Evolutionary conservation across 352 stramenopile species (phyloP), one percentile per base, ranked within the genome.

Genomic region (Globisporangium emineosum): DNA sequence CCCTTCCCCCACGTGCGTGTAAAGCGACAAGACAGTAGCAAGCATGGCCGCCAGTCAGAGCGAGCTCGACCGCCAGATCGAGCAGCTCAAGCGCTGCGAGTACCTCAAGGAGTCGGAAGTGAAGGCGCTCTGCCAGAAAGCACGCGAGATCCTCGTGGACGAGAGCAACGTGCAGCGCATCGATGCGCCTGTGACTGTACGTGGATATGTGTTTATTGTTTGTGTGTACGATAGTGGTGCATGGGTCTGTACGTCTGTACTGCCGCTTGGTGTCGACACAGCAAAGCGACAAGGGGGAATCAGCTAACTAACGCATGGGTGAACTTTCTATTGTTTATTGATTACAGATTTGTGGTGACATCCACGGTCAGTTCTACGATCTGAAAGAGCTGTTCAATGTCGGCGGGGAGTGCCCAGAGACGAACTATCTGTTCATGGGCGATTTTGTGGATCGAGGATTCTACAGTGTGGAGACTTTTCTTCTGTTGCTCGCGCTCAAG

Each of bases 311-410:
- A 40, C 33, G 7, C 40, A 37, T 37, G 50, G 25, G 50, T 21
- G 23, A 37, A 1, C 60, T 35, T 68, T 29, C 13, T 51, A 43
- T 62, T 57, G 51, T 47, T 59, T 47, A 13, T n/a, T 40, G 56
- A n/a, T 27, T 32, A 27, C 64, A 98, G 94, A 99, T 99, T 62
- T 99, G 97, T 70, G 98, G 98, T 55, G 98, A 99, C 71, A 99
- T 99, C 66, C 98, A 99, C 75, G 98, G 97, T 25, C 98, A 99
- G 83, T 99, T 99, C 74, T 99, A 99, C 75, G 98, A 99, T 76
- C 80, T 99, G 0, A 97, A 99, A 67, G 97, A 98, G 75, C 76
- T 97, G 32, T 99, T 99, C 81, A 98, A 98, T 64, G 96, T 99
- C 13, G 98, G 97, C 25, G 98, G 97, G 45, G 95, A 99, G 65